Percentiles rank a stretch among this genome's conserved stretches.
Evolutionary conservation across 1,139 yeast genomes (phyloP).

Genomic region (Saccharomycopsis crataegensis): DNA sequence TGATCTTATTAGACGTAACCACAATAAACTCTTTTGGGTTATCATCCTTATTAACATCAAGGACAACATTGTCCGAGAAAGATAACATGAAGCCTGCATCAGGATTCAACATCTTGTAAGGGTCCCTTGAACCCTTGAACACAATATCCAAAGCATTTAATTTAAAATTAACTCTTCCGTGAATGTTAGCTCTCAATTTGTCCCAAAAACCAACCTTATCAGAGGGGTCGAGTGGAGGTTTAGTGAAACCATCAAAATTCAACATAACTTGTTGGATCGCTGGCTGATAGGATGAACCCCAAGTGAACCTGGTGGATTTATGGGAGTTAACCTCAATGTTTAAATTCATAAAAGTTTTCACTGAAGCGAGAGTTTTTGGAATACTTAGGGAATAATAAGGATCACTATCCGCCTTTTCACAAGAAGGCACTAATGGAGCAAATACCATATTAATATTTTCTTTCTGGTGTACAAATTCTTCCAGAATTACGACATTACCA

Average conservation of each 20-base stretch:
- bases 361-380: conserved; percentile 70
- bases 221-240: conserved; percentile 78
- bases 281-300: conserved; percentile 85
- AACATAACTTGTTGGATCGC: conserved; percentile 77
- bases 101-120: conserved; percentile 61
- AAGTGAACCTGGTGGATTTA: conserved; percentile 60
- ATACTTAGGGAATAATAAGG: conserved; percentile 52
- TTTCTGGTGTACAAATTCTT: conserved; percentile 37
- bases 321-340: conserved; percentile 48
- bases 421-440: conserved; percentile 53
- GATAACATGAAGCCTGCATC: conserved; percentile 77
- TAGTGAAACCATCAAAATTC: conserved; percentile 77
- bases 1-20: conserved; percentile 57
- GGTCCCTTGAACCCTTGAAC: conserved; percentile 64
- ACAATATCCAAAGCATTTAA: conserved; percentile 52
- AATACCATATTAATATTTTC: conserved; percentile 51
- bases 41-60: conserved; percentile 55
- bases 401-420: conserved; percentile 32
- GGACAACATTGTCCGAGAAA: conserved; percentile 60
- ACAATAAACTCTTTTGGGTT: conserved; percentile 56
- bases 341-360: conserved; percentile 64
- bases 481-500: conserved; percentile 52
- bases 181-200: conserved; percentile 53
- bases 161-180: conserved; percentile 42
- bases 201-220: conserved; percentile 80